phyloP scores from a whole-genome alignment of 1,284 basidiomycete genomes.

The Bondarzewia mesenterica region DNA sequence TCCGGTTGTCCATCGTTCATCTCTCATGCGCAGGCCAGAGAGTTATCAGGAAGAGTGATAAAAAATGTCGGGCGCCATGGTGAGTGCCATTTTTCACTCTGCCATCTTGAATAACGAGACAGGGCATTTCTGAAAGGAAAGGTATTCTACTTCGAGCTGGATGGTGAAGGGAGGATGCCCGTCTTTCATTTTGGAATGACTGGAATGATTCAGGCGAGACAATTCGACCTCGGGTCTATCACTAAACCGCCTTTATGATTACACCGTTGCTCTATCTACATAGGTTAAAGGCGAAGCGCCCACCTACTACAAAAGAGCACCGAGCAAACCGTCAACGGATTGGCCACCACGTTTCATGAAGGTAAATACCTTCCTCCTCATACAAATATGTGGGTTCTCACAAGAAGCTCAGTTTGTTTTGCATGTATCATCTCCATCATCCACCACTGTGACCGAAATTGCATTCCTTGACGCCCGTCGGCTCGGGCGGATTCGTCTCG shows the following conservation, averaged over 20 bases:
- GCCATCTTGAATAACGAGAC: neutral
- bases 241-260: too few species aligned
- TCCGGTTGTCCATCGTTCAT: neutral
- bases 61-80: constrained; percentile 57
- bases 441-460: constrained; percentile 31
- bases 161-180: constrained; percentile 55
- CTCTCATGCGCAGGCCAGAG: constrained; percentile 37
- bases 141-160: constrained; percentile 66
- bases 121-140: constrained; percentile 49
- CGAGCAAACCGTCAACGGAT: constrained; percentile 36
- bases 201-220: constrained; percentile 62
- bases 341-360: constrained; percentile 83
- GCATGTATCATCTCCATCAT: constrained; percentile 33
- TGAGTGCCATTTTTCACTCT: constrained; percentile 14
- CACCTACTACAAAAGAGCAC: constrained; percentile 55
- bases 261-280: neutral
- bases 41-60: constrained; percentile 53
- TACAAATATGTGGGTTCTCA: neutral
- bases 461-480: constrained; percentile 67
- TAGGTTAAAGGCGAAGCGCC: constrained; percentile 60
- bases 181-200: constrained; percentile 84
- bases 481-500: constrained; percentile 65
- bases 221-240: neutral
- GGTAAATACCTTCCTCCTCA: constrained; percentile 25
- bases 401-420: constrained; percentile 46